Conservation (phyloP, 164 flowering plant genomes). For the Cinnamomum micranthum region DNA sequence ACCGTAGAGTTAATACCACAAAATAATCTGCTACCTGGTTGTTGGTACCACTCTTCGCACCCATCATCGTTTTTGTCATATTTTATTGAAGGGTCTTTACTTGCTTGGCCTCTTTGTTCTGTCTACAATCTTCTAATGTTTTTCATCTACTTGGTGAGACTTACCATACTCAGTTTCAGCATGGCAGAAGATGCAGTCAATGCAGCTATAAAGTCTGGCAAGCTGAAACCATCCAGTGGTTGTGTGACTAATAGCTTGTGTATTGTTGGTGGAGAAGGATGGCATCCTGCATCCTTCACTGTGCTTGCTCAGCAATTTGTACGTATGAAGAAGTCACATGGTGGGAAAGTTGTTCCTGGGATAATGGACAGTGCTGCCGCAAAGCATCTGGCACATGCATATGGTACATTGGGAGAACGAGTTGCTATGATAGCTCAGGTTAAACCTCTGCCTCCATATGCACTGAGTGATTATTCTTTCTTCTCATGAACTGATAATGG, state of each 20-base stretch:
- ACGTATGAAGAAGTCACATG: slow-evolving; percentile 73
- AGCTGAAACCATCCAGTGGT: slow-evolving; percentile 57
- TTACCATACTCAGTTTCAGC: slow-evolving; percentile 47
- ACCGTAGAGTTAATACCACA: background rate
- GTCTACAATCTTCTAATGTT: background rate
- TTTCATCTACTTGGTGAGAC: background rate
- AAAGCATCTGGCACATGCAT: slow-evolving; percentile 90
- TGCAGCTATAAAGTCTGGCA: slow-evolving; percentile 83
- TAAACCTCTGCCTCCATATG: slow-evolving; percentile 8
- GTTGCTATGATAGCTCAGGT: slow-evolving; percentile 98
- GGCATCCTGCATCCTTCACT: slow-evolving; percentile 88
- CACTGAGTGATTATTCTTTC: background rate
- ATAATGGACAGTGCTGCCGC: slow-evolving; percentile 94
- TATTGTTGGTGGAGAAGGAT: slow-evolving; percentile 85
- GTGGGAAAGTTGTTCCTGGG: slow-evolving; percentile 91
- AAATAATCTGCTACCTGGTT: background rate
- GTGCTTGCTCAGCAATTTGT: slow-evolving; percentile 83
- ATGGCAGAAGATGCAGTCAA: slow-evolving; percentile 99
- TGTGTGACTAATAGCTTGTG: slow-evolving; percentile 58
- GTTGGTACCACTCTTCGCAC: no score
- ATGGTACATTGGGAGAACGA: slow-evolving; percentile 75
- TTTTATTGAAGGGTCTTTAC: background rate
- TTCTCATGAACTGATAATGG: background rate
- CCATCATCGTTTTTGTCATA: background rate
- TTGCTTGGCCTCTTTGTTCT: background rate